Evolutionary conservation across 768 basidiomycete genomes (phyloP), one percentile per base, ranked within the genome.

Genomic region (Trametes cingulata): DNA sequence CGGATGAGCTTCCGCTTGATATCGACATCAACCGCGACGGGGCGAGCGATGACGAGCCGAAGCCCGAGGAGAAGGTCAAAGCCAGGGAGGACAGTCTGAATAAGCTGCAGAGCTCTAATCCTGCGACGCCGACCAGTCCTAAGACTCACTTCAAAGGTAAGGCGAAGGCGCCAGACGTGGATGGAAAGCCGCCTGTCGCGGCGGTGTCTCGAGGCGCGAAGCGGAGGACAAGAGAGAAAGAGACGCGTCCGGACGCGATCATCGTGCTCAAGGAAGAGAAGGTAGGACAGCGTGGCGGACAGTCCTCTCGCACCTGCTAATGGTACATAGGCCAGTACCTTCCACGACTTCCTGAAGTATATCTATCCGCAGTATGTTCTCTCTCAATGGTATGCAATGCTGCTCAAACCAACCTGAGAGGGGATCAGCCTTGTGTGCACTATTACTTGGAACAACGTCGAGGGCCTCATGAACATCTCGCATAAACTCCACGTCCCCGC

Each of bases 381-480:
- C 36, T 2, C 40, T 15, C 9, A 24, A 13, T 54, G 36, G 13
- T 29, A 3, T 14, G 14, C 27, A 5, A 6, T 8, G 53, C 1
- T 13, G 58, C 53, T 14, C 40, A 42, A 37, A 48, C 39, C 61
- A 51, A 36, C 48, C 37, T 48, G n/a, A 6, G 7, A 19, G 36
- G 42, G 60, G 9, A 65, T 51, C 66, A 91, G 90, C 64, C 79
- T 95, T 55, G 90, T 94, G 64, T 96, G 94, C 75, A 91, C 91
- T 9, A 94, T 96, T 54, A 90, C 92, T 0, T 98, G 95, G 93
- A 91, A 92, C 67, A 97, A 97, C 71, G 95, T 93, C 25, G 93
- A 93, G 67, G 88, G 88, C 40, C 81, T 93, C 41, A 90, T 95
- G 85, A 92, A 95, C 68, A 88, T 96, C 20, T 87, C 93, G 2